These are phyloP conservation scores for Rehmannia glutinosa DNA, from an alignment of 257 asterid genomes.

Conservation along the genomic window DNA sequence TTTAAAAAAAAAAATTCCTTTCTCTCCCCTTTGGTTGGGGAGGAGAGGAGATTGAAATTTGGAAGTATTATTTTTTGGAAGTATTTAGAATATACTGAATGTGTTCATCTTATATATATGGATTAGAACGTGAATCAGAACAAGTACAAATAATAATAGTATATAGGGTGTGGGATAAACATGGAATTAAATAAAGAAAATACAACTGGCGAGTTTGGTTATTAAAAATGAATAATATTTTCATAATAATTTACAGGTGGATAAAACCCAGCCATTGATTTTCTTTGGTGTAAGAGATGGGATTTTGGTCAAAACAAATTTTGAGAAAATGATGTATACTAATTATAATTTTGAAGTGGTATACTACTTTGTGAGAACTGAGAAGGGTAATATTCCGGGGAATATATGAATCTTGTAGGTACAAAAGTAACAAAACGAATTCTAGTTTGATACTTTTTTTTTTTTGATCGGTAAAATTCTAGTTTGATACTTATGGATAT, in stretches of 20 bases:
- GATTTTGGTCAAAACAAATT: neutral
- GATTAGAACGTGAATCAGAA: neutral
- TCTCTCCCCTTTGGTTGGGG: neutral
- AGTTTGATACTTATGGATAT: neutral
- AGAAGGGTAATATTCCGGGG: slow-evolving; percentile 1
- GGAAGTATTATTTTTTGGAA: too few species aligned
- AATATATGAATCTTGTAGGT: neutral
- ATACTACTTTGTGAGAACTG: too few species aligned
- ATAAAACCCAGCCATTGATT: neutral
- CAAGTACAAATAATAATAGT: too few species aligned
- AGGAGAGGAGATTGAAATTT: neutral
- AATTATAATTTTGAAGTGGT: neutral
- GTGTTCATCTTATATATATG: neutral
- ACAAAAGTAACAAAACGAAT: too few species aligned
- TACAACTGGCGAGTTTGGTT: too few species aligned
- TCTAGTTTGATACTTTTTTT: too few species aligned
- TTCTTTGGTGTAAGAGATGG: neutral
- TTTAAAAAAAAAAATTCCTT: neutral
- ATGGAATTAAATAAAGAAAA: too few species aligned
- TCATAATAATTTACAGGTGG: neutral
- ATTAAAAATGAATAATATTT: neutral
- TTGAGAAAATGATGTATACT: neutral
- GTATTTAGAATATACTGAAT: neutral
- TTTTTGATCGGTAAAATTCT: too few species aligned
- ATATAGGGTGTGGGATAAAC: too few species aligned